Conservation (phyloP, 768 basidiomycete genomes). For the Tricholoma bakamatsutake region DNA sequence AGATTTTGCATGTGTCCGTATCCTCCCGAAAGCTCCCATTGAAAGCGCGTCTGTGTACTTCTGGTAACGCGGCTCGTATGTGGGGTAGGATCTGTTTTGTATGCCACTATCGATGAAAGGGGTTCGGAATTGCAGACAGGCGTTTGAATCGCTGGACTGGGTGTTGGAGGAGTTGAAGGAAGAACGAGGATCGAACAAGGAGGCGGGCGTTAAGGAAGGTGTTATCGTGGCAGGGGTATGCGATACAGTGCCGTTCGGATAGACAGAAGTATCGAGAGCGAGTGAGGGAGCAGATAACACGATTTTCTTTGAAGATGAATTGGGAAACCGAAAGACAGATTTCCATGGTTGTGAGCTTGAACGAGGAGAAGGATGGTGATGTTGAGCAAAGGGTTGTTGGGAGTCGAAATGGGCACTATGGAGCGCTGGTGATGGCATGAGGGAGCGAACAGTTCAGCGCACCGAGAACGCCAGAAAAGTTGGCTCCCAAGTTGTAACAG, state of each 20-base stretch:
- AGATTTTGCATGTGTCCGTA: conserved; percentile 38
- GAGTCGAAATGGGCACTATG: conserved; percentile 11
- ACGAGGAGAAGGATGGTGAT: conserved; percentile 18
- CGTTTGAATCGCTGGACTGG: conserved; percentile 67
- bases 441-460: conserved; percentile 1
- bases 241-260: conserved; percentile 28
- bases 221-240: conserved; percentile 40
- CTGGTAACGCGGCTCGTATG: conserved; percentile 23
- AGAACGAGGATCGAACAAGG: conserved; percentile 59
- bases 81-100: conserved; percentile 24
- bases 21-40: conserved; percentile 24
- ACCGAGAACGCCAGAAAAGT: background rate
- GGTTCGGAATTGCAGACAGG: conserved; percentile 21
- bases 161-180: conserved; percentile 79
- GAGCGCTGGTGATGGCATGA: conserved; percentile 19
- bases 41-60: conserved; percentile 37
- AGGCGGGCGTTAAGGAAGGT: conserved; percentile 47
- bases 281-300: conserved; percentile 36
- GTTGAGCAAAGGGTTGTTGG: conserved; percentile 13
- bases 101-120: conserved; percentile 19
- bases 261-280: conserved; percentile 43
- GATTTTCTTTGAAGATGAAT: conserved; percentile 57
- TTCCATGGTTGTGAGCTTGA: conserved; percentile 49
- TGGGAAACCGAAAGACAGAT: conserved; percentile 67
- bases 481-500: background rate